Base-by-base conservation (phyloP, 169 alveolate species). In the Plasmodium ovale region DNA sequence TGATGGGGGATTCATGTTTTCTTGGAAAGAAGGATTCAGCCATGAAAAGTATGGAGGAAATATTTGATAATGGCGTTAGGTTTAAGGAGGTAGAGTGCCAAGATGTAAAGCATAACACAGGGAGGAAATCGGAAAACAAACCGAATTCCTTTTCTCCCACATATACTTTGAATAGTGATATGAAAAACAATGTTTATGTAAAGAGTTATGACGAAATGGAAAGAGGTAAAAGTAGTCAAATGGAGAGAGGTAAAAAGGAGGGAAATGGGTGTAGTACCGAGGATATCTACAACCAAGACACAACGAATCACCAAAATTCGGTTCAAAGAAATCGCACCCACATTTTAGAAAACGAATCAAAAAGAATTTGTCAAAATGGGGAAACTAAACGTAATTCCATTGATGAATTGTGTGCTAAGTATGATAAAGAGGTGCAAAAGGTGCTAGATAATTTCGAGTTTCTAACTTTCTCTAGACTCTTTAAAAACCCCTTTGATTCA, bases 401-500 rank as follows among this genome's bases (percentile, higher is more conserved):
- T 59, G 89, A 79, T 56, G 62, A 65, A 21, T 35, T 79, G 25
- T 51, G 56, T 44, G 54, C 62, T 64, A 79, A 79, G 53, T 79
- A 79, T 53, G 82, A 65, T 53, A 79, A 64, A 27, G 89, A 79
- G 37, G 69, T 65, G 16, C 54, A 79, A 53, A 31, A 65, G 21
- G 47, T 79, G 42, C 37, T 79, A 29, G 84, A 79, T 25, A 79
- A 53, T 25, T 79, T 79, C 12, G 82, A 79, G 27, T 58, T 23
- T 23, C 23, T 79, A 21, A 79, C 51, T 19, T 79, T 79, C 54
- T 79, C 89, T 25, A 35, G 49, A 51, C 51, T 79, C 21, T 79
- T 79, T 67, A 79, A 79, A 79, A 79, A 79, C 37, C 89, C 89
- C 12, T 79, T 79, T 54, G 53, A 31, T 3, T 25, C 79, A 25